Evolutionary conservation across 805 yeast genomes (phyloP).

Genomic region (Schwanniomyces yamadae): DNA sequence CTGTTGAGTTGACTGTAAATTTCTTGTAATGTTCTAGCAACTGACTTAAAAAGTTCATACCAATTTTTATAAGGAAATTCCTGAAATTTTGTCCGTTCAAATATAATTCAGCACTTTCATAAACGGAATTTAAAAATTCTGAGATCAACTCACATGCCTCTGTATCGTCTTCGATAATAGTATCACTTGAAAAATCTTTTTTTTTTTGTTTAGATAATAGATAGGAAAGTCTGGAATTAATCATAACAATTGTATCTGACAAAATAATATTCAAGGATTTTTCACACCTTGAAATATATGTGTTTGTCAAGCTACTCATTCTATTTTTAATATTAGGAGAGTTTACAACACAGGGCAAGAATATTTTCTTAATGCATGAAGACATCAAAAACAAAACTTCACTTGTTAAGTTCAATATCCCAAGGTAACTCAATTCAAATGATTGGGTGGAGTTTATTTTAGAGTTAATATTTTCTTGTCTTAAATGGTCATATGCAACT

Average conservation of each 20-base stretch:
- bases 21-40: conserved; percentile 72
- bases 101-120: conserved; percentile 37
- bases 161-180: conserved; percentile 52
- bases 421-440: conserved; percentile 48
- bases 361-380: conserved; percentile 68
- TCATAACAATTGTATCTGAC: conserved; percentile 54
- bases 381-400: conserved; percentile 67
- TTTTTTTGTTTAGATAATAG: conserved; percentile 64
- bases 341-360: conserved; percentile 70
- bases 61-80: conserved; percentile 54
- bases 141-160: conserved; percentile 66
- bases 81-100: conserved; percentile 45
- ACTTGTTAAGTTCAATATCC: conserved; percentile 50
- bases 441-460: conserved; percentile 21
- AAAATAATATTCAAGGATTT: conserved; percentile 62
- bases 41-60: conserved; percentile 54
- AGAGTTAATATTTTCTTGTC: conserved; percentile 30
- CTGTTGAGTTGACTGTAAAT: conserved; percentile 73
- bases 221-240: conserved; percentile 47
- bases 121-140: conserved; percentile 46
- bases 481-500: conserved; percentile 52
- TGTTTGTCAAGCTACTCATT: conserved; percentile 61
- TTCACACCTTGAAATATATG: conserved; percentile 60
- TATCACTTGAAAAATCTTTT: conserved; percentile 60
- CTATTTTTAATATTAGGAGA: conserved; percentile 56